These are phyloP conservation scores for Stemphylium vesicarium DNA, from an alignment of 2,329 filamentous ascomycete species.

Conservation along the genomic window DNA sequence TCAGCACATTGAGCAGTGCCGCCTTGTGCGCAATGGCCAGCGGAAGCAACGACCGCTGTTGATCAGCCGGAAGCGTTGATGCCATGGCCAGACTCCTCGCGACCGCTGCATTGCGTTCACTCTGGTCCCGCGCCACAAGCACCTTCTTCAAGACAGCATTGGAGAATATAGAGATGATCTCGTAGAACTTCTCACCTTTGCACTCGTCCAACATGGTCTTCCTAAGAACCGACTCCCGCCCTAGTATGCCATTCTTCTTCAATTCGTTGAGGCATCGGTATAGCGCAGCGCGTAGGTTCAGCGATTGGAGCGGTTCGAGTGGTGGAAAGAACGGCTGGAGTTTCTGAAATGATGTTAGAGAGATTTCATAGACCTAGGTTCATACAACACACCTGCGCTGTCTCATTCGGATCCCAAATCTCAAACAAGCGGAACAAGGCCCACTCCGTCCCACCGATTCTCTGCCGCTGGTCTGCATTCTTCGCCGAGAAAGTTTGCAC, in stretches of 20 bases:
- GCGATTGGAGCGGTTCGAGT: slow-evolving; percentile 84
- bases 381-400: slow-evolving; percentile 65
- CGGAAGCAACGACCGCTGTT: slow-evolving; percentile 59
- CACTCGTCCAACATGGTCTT: slow-evolving; percentile 98
- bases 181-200: slow-evolving; percentile 87
- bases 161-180: slow-evolving; percentile 83
- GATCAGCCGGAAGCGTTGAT: slow-evolving; percentile 33
- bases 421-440: slow-evolving; percentile 85
- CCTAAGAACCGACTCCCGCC: slow-evolving; percentile 78
- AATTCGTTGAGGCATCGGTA: slow-evolving; percentile 80
- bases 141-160: slow-evolving; percentile 78
- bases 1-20: slow-evolving; percentile 66
- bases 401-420: slow-evolving; percentile 79
- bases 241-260: slow-evolving; percentile 85
- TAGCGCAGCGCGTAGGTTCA: slow-evolving; percentile 85
- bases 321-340: slow-evolving; percentile 90
- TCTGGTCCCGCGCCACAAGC: slow-evolving; percentile 59
- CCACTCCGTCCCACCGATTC: slow-evolving; percentile 87
- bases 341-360: slow-evolving; percentile 63
- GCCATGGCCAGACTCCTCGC: slow-evolving; percentile 59
- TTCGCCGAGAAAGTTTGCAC: slow-evolving; percentile 71
- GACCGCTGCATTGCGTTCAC: slow-evolving; percentile 43
- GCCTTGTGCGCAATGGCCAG: slow-evolving; percentile 76
- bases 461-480: slow-evolving; percentile 79
- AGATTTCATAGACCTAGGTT: no score